phyloP scores from a whole-genome alignment of 257 asterid species.

The Oldenlandia corymbosa region DNA sequence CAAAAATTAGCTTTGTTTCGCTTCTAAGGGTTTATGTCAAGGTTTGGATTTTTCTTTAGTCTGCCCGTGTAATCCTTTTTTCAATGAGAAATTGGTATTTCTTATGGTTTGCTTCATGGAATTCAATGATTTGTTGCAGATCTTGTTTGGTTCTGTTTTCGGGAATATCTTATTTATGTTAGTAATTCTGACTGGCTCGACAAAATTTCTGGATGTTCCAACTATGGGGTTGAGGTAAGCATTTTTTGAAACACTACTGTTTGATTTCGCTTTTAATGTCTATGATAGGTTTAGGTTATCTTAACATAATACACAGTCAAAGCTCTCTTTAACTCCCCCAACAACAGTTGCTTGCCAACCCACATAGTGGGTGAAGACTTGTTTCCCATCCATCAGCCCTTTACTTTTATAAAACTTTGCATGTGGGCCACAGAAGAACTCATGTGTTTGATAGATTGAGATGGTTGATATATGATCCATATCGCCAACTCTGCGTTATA shows the following conservation, averaged over 20 bases:
- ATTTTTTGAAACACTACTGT: constrained; percentile 10
- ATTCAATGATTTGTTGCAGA: constrained; percentile 28
- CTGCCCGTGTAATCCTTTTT: background rate
- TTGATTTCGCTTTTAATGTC: background rate
- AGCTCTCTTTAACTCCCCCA: background rate
- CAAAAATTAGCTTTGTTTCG: constrained; percentile 30
- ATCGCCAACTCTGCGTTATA: too few species aligned
- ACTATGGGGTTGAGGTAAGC: constrained; percentile 39
- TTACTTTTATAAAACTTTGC: too few species aligned
- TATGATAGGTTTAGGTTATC: background rate
- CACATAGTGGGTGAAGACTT: background rate
- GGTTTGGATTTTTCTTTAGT: constrained; percentile 35
- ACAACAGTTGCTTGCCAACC: background rate
- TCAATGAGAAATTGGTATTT: background rate
- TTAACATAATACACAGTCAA: too few species aligned
- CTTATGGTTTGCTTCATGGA: constrained; percentile 6
- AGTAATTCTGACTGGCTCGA: constrained; percentile 36
- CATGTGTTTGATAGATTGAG: too few species aligned
- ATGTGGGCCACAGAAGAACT: too few species aligned
- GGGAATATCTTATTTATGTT: constrained; percentile 49
- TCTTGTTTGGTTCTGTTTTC: constrained; percentile 42
- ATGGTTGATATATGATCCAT: too few species aligned
- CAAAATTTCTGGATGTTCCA: constrained; percentile 39
- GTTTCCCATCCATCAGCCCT: background rate
- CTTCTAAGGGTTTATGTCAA: constrained; percentile 36